Percentiles rank a stretch among this genome's conserved stretches.
Conservation (phyloP, 73 alveolate species). For the Breviolum minutum region DNA sequence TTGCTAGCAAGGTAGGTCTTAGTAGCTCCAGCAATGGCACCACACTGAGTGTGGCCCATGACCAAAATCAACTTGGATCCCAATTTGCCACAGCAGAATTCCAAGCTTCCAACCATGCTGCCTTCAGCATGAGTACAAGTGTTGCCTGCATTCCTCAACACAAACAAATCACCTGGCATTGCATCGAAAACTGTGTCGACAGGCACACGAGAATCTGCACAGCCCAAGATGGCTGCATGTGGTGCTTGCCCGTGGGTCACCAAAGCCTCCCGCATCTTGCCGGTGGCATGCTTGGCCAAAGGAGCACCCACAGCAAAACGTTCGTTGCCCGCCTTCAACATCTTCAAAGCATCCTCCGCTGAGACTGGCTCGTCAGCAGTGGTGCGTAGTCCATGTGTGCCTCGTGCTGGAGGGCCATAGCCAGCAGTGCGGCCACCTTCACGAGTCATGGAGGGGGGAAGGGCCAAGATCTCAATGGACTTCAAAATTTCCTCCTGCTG, state of each 20-base stretch:
- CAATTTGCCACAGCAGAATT: constrained; percentile 47
- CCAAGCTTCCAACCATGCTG: constrained; percentile 46
- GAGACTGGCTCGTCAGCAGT: background rate
- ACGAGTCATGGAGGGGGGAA: constrained; percentile 29
- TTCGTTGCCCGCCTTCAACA: constrained; percentile 37
- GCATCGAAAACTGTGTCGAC: constrained; percentile 22
- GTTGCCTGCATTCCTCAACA: constrained; percentile 74
- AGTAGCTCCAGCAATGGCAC: constrained; percentile 55
- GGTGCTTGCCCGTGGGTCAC: constrained; percentile 56
- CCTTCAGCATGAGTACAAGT: constrained; percentile 67
- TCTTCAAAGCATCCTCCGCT: constrained; percentile 25
- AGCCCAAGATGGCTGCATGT: constrained; percentile 56
- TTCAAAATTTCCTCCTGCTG: background rate
- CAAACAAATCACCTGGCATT: constrained; percentile 60
- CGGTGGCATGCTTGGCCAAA: background rate
- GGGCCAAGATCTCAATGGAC: background rate
- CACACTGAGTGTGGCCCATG: constrained; percentile 64
- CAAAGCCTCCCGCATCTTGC: constrained; percentile 34
- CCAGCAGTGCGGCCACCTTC: constrained; percentile 14
- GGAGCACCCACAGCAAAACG: constrained; percentile 56
- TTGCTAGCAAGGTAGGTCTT: constrained; percentile 14
- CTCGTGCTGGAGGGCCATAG: constrained; percentile 30
- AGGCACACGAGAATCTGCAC: constrained; percentile 67
- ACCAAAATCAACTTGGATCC: constrained; percentile 22
- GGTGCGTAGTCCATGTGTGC: constrained; percentile 51